A percentile compares a stretch with the other conserved stretches of the same genome.
Conservation (phyloP, 768 basidiomycete species). For the Boletus rubroflammeus region DNA sequence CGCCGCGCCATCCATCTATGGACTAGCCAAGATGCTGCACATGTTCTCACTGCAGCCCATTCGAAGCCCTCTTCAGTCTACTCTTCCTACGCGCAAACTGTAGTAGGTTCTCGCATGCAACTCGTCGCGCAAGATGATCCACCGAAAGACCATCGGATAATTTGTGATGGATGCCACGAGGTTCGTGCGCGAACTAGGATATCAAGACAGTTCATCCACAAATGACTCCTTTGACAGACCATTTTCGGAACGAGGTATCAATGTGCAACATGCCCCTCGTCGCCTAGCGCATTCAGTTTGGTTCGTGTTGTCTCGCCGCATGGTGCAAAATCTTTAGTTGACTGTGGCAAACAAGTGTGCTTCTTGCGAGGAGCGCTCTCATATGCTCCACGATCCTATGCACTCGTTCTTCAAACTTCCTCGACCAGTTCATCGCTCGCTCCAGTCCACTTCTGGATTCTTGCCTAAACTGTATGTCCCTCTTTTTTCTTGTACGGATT, state of each 20-base stretch:
- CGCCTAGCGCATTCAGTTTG: conserved; percentile 65
- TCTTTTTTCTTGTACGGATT: background rate
- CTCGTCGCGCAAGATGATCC: conserved; percentile 29
- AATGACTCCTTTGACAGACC: conserved; percentile 37
- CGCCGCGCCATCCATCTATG: conserved; percentile 71
- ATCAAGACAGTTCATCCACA: background rate
- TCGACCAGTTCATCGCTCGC: conserved; percentile 65
- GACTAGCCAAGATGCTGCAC: conserved; percentile 71
- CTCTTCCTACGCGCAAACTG: conserved; percentile 63
- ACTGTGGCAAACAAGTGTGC: conserved; percentile 53
- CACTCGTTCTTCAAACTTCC: conserved; percentile 89
- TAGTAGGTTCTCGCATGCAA: conserved; percentile 52
- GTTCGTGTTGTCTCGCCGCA: conserved; percentile 37
- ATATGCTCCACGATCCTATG: conserved; percentile 74
- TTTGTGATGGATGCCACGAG: conserved; percentile 58
- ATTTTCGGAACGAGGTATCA: conserved; percentile 84
- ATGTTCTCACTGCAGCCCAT: conserved; percentile 45
- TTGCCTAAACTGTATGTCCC: conserved; percentile 61
- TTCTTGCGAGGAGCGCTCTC: conserved; percentile 74
- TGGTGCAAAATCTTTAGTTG: background rate
- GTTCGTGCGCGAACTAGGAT: conserved; percentile 35
- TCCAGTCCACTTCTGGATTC: conserved; percentile 54
- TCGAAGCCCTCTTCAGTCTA: conserved; percentile 56
- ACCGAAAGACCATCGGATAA: conserved; percentile 51
- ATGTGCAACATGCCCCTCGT: conserved; percentile 85